Percentiles rank a stretch among this genome's conserved stretches.
Evolutionary conservation across 129 eudicot genomes (phyloP).

Genomic region (Kitagawia praeruptora): DNA sequence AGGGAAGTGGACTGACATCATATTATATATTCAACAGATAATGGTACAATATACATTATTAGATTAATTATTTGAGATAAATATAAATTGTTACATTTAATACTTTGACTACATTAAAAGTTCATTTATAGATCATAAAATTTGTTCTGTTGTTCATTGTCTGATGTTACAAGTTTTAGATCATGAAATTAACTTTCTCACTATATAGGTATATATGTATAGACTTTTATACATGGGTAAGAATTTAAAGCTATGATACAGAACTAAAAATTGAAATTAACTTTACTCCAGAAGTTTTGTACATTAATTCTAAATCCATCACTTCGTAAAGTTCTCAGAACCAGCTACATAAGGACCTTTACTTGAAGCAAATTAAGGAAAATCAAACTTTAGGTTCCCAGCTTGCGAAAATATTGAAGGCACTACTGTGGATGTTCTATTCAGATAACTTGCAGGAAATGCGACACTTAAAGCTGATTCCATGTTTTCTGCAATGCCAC

Average conservation of each 20-base stretch:
- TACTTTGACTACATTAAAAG: too few relatives aligned
- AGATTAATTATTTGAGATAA: too few relatives aligned
- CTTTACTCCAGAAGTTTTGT: neutral
- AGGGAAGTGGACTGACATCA: too few relatives aligned
- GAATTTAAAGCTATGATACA: neutral
- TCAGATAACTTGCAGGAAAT: constrained; percentile 17
- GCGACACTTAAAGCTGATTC: neutral
- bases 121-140: too few relatives aligned
- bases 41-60: too few relatives aligned
- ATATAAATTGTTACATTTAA: too few relatives aligned
- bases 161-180: too few relatives aligned
- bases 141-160: too few relatives aligned
- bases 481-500: constrained; percentile 12
- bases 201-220: too few relatives aligned
- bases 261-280: neutral
- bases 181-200: too few relatives aligned
- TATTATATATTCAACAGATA: too few relatives aligned
- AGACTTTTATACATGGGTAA: neutral
- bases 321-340: constrained; percentile 9
- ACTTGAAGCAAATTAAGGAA: constrained; percentile 16
- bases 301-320: neutral
- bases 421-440: constrained; percentile 6
- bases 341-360: constrained; percentile 12
- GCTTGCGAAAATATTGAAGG: constrained; percentile 6
- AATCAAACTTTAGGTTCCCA: constrained; percentile 12